Base-by-base conservation (phyloP, 2,329 filamentous ascomycete genomes). In the Aspergillus candidus region DNA sequence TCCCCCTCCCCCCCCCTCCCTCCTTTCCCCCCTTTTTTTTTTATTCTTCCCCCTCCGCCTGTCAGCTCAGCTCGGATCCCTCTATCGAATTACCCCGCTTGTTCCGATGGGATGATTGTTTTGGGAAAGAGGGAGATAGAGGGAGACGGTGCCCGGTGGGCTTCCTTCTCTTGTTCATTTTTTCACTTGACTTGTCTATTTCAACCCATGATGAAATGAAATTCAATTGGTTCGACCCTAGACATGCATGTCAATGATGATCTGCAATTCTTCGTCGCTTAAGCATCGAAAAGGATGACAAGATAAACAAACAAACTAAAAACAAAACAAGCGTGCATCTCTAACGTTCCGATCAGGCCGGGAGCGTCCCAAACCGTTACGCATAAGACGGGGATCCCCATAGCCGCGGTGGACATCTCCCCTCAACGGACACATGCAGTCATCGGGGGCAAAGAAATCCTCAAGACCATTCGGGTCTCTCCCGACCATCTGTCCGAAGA, bases 321-420 rank as follows among this genome's bases (percentile, higher is more conserved):
- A 27, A 27, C 6, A 4, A 8, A 27, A 3, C 22, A 27, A 27
- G 7, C 22, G 22, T 27, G 22, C 7, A 10, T 27, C 47, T 49
- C 54, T 57, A 52, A 56, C 53, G 35, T 49, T 40, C 43, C 36
- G 42, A 46, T 44, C 48, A 74, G 70, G 47, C 67, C 72, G 35
- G 69, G 70, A 46, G 70, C 69, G 45, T 75, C 73, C 34, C 75
- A 76, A 56, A 76, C 79, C 53, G 71, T 79, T 46, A 77, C 73
- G 56, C 78, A 83, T 62, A 77, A 75, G 54, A 83, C 80, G n/a
- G 79, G 79, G 36, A 74, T 83, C 41, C 75, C 79, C 49, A 82
- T 84, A 55, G 67, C 76, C 35, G 77, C 80, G 32, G 68, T 84
- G 41, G 79, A 83, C 61, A 77, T 82, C 62, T 83, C 82, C 48